Percentiles rank a stretch among this genome's conserved stretches.
These are phyloP conservation scores for Persicaria tinctoria DNA, from an alignment of 148 eudicot species.

Conservation along the genomic window DNA sequence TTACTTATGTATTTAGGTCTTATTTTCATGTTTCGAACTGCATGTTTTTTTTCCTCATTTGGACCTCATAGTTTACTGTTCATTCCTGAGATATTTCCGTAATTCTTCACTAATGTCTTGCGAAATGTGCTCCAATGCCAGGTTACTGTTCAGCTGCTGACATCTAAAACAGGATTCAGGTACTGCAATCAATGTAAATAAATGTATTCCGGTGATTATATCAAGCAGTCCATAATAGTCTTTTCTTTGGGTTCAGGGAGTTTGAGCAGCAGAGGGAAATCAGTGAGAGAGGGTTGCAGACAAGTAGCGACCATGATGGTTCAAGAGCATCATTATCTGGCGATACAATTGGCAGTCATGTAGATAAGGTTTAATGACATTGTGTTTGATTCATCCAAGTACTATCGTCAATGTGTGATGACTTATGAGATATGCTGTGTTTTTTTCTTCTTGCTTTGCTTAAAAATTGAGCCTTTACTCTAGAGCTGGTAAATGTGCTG, in stretches of 20 bases:
- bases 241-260: constrained; percentile 48
- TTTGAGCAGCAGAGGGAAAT: constrained; percentile 95
- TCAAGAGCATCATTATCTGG: constrained; percentile 32
- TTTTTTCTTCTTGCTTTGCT: not conserved
- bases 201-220: not conserved
- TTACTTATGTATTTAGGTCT: not conserved
- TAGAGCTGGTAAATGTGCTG: not conserved
- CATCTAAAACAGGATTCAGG: constrained; percentile 97
- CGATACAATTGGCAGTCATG: constrained; percentile 33
- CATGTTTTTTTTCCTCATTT: not conserved
- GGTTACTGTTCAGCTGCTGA: constrained; percentile 91
- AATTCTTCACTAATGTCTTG: constrained; percentile 1
- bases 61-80: not conserved
- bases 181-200: constrained; percentile 15
- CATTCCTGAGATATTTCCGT: not conserved
- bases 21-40: not conserved
- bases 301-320: constrained; percentile 39
- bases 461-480: not conserved
- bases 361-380: constrained; percentile 41
- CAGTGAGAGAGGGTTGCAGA: constrained; percentile 63
- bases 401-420: not conserved
- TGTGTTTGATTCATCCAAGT: not conserved
- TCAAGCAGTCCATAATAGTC: not conserved
- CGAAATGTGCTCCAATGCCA: constrained; percentile 30
- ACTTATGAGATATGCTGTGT: not conserved